Conservation (phyloP, 352 stramenopile genomes). For the Phytopythium vexans region DNA sequence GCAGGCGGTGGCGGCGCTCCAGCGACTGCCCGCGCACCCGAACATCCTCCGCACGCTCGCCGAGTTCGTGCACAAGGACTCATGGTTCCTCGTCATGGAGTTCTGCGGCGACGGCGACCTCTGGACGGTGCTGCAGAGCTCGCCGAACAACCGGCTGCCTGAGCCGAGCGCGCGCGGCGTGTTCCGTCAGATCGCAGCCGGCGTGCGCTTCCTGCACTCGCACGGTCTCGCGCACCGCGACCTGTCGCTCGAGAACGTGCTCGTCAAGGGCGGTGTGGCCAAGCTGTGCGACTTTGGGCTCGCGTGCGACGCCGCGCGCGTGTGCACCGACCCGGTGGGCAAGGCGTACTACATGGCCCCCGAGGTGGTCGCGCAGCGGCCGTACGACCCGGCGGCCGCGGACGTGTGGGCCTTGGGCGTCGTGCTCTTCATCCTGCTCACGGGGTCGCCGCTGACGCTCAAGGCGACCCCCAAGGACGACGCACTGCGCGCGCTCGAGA, state of each 20-base stretch:
- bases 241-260: conserved; percentile 55
- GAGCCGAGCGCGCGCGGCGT: conserved; percentile 16
- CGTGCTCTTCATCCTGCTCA: conserved; percentile 64
- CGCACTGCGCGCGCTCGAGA: conserved; percentile 18
- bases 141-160: conserved; percentile 13
- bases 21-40: conserved; percentile 20
- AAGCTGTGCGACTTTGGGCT: conserved; percentile 65
- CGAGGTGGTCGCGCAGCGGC: conserved; percentile 28
- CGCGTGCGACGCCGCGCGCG: conserved; percentile 15
- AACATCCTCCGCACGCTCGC: conserved; percentile 40
- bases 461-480: conserved; percentile 27
- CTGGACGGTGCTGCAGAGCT: conserved; percentile 20
- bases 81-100: conserved; percentile 55
- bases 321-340: conserved; percentile 21
- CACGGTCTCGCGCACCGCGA: conserved; percentile 50
- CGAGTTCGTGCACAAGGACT: conserved; percentile 40
- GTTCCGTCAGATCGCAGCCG: conserved; percentile 24
- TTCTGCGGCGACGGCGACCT: conserved; percentile 44
- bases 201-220: conserved; percentile 37
- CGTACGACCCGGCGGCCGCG: conserved; percentile 36
- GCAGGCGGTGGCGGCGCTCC: conserved; percentile 18
- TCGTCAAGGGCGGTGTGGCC: conserved; percentile 18
- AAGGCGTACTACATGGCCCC: conserved; percentile 59
- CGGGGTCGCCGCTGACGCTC: conserved; percentile 37
- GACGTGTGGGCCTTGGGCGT: conserved; percentile 69